These are phyloP conservation scores for Scenedesmus sp. DNA, from an alignment of 163 green algal species.

Conservation along the genomic window DNA sequence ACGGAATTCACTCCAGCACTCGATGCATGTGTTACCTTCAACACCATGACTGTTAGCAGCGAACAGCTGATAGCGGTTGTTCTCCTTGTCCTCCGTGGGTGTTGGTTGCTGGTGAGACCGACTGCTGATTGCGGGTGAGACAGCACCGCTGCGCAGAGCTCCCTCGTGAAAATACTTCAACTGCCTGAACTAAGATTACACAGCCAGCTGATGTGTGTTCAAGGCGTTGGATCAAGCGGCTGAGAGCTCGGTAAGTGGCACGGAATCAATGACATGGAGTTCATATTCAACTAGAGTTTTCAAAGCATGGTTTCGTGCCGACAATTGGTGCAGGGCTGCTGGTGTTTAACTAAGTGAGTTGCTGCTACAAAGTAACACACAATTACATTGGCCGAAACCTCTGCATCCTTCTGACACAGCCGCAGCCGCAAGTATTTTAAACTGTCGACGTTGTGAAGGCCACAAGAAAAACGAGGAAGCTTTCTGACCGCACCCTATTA, in stretches of 20 bases:
- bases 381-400: background rate
- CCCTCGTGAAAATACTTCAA: background rate
- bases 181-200: background rate
- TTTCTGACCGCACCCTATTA: background rate
- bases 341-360: background rate
- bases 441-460: background rate
- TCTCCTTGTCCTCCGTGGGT: background rate
- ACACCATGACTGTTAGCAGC: background rate
- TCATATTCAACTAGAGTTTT: too few species aligned
- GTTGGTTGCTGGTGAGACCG: background rate
- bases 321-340: too few species aligned
- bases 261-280: too few species aligned
- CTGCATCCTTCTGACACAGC: background rate
- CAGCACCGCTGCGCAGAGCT: background rate
- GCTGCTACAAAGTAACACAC: slow-evolving; percentile 2
- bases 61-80: background rate
- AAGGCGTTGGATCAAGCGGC: background rate
- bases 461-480: background rate
- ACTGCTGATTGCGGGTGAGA: slow-evolving; percentile 12
- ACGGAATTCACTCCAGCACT: background rate
- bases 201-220: background rate
- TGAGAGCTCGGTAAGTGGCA: background rate
- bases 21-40: background rate
- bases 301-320: too few species aligned
- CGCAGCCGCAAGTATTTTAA: background rate